Evolutionary conservation across 352 stramenopile genomes (phyloP).

Genomic region (Phytophthora pistaciae): DNA sequence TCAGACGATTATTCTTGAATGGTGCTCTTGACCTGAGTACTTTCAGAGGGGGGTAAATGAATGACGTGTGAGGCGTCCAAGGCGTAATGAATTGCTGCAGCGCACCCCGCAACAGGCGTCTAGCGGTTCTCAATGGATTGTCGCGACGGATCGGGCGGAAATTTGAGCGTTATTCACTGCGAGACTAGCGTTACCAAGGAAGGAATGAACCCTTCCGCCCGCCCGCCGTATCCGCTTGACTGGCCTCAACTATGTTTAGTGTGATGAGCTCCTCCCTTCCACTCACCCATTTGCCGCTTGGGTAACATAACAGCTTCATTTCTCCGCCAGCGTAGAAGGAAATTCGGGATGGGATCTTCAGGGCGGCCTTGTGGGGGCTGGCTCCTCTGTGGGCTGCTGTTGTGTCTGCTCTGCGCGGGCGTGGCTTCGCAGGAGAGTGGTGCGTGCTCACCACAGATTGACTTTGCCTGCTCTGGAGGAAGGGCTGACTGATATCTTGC

Average conservation of each 20-base stretch:
- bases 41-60: no score
- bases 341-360: background rate
- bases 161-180: background rate
- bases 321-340: background rate
- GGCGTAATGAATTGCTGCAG: no score
- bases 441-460: background rate
- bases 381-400: background rate
- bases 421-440: background rate
- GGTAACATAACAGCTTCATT: background rate
- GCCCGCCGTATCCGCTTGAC: background rate
- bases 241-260: background rate
- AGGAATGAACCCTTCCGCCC: background rate
- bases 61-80: no score
- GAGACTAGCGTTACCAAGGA: background rate
- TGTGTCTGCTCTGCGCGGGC: background rate
- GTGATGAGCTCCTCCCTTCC: background rate
- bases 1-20: no score
- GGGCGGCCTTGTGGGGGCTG: background rate
- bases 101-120: background rate
- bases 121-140: background rate
- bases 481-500: background rate
- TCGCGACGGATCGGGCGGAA: background rate
- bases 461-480: background rate
- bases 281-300: background rate
- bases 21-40: no score